A percentile compares a stretch with the other conserved stretches of the same genome.
phyloP scores from a whole-genome alignment of 2,329 filamentous ascomycete genomes.

The Daldinia sp. region DNA sequence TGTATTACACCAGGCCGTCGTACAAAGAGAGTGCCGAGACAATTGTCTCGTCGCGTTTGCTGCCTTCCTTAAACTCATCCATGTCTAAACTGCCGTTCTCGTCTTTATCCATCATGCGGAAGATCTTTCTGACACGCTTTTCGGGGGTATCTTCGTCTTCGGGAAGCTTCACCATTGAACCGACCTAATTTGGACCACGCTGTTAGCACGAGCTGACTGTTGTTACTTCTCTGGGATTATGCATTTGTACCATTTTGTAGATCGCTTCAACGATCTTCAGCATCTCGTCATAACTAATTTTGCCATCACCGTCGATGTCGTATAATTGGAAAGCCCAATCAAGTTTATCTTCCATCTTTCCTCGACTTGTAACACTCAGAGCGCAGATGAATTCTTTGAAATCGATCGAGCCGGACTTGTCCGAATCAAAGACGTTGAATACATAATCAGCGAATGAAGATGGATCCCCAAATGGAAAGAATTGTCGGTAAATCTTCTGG shows the following conservation, averaged over 20 bases:
- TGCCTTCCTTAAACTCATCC: constrained; percentile 98
- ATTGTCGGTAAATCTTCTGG: constrained; percentile 99
- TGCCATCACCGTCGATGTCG: constrained; percentile 98
- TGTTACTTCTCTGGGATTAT: neutral
- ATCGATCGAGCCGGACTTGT: constrained; percentile 97
- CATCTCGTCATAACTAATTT: constrained; percentile 99
- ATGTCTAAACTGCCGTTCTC: constrained; percentile 97
- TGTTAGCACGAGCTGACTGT: constrained; percentile 22
- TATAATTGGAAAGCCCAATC: constrained; percentile 99
- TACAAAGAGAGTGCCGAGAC: constrained; percentile 97
- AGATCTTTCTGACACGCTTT: constrained; percentile 98
- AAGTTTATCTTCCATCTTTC: constrained; percentile 99
- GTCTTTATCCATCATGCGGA: constrained; percentile 99
- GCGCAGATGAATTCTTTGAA: constrained; percentile 99
- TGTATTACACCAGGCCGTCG: constrained; percentile 83
- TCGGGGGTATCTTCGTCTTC: constrained; percentile 99
- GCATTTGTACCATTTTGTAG: constrained; percentile 90
- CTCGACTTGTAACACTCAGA: constrained; percentile 93
- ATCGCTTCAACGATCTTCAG: constrained; percentile 98
- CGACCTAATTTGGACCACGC: constrained; percentile 71
- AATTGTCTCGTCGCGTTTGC: constrained; percentile 98
- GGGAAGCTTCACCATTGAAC: constrained; percentile 98
- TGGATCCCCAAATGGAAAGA: constrained; percentile 98
- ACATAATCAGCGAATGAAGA: constrained; percentile 98
- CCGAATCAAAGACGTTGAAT: constrained; percentile 98